Conservation (phyloP, 164 flowering plant genomes). For the Tinospora cordifolia region DNA sequence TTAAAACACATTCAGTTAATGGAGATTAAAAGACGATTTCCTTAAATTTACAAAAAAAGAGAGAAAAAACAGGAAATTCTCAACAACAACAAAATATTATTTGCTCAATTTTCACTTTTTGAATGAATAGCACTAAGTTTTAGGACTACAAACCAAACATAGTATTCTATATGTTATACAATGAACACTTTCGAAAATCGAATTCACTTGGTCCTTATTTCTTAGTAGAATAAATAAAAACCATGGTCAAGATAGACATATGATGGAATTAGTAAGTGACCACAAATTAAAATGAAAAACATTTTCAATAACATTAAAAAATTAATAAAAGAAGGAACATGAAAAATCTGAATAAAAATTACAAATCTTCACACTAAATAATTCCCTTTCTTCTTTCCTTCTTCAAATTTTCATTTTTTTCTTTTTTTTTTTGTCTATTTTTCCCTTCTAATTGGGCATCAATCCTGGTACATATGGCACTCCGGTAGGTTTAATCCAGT, state of each 20-base stretch:
- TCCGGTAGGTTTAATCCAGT: conserved; percentile 44
- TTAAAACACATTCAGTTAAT: too few species aligned
- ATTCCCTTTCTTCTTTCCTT: neutral
- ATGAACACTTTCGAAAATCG: too few species aligned
- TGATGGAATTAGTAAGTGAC: neutral
- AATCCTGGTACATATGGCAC: conserved; percentile 41
- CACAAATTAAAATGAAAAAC: neutral
- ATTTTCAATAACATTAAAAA: neutral
- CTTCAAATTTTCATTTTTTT: too few species aligned
- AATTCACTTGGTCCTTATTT: too few species aligned
- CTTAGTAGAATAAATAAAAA: neutral
- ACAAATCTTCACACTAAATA: neutral
- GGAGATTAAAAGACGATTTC: too few species aligned
- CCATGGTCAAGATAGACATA: neutral
- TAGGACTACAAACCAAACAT: too few species aligned
- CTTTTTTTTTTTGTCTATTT: neutral
- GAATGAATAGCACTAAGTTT: neutral
- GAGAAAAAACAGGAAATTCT: too few species aligned
- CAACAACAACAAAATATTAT: neutral
- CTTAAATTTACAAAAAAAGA: too few species aligned
- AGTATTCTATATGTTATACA: too few species aligned
- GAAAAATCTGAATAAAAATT: neutral
- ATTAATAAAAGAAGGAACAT: neutral
- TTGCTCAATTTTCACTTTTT: neutral
- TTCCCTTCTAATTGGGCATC: conserved; percentile 6